These are phyloP conservation scores for Ambrosia trifida DNA, from an alignment of 129 eudicot species.

Conservation along the genomic window DNA sequence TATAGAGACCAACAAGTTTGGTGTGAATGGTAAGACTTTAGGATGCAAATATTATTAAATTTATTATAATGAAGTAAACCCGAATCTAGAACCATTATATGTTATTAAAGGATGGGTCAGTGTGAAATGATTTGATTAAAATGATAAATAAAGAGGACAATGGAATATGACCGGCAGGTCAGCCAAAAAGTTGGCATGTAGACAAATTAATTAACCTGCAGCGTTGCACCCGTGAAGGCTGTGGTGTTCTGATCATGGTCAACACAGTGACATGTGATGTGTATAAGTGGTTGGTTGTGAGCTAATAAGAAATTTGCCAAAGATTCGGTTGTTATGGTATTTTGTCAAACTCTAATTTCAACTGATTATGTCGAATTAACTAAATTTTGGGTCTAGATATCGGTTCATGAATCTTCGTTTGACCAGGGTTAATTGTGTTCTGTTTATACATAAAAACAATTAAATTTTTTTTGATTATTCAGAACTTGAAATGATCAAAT, in stretches of 20 bases:
- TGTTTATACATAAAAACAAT: not conserved
- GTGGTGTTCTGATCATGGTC: constrained; percentile 24
- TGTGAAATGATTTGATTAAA: constrained; percentile 25
- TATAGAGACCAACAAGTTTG: constrained; percentile 24
- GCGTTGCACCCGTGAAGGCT: constrained; percentile 27
- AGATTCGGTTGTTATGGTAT: not conserved
- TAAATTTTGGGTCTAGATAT: too few relatives aligned
- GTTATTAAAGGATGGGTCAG: not conserved
- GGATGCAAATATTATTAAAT: not conserved
- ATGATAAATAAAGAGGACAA: constrained; percentile 25
- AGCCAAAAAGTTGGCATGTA: constrained; percentile 22
- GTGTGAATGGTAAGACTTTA: constrained; percentile 27
- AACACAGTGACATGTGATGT: not conserved
- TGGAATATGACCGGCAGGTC: constrained; percentile 20
- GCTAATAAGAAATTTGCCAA: not conserved
- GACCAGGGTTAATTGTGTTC: not conserved
- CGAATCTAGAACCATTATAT: constrained; percentile 8
- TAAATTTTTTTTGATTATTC: constrained; percentile 9
- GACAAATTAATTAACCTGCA: constrained; percentile 10
- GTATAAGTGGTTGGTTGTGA: constrained; percentile 1
- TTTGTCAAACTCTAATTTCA: constrained; percentile 7
- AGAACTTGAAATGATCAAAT: constrained; percentile 3
- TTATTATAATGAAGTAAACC: constrained; percentile 12
- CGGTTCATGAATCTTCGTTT: constrained; percentile 12
- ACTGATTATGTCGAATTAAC: not conserved